phyloP scores from a whole-genome alignment of 2,329 filamentous ascomycete species.

The Tympanopsis confertula region DNA sequence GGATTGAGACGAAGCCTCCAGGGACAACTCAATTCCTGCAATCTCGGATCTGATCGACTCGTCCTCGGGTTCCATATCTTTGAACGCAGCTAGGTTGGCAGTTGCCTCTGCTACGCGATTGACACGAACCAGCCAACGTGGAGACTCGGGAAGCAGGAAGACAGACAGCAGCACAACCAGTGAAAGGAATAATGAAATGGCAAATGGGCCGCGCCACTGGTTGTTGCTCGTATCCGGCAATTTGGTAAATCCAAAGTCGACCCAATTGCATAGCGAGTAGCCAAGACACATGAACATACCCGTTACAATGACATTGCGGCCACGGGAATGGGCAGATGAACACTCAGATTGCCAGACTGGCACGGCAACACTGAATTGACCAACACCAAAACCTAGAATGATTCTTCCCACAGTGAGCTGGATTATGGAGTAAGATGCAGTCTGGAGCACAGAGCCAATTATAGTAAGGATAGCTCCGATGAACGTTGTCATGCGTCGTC shows the following conservation, averaged over 20 bases:
- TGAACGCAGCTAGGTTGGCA: conserved; percentile 22
- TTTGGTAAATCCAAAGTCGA: not conserved
- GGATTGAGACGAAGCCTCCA: conserved; percentile 25
- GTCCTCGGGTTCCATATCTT: conserved; percentile 21
- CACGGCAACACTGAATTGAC: conserved; percentile 1
- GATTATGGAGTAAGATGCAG: not conserved
- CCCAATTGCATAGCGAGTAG: not conserved
- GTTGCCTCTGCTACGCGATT: conserved; percentile 18
- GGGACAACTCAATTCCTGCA: conserved; percentile 31
- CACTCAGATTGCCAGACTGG: conserved; percentile 1
- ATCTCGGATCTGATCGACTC: conserved; percentile 27
- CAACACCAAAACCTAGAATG: not conserved
- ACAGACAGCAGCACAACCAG: conserved; percentile 18
- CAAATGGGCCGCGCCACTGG: conserved; percentile 17
- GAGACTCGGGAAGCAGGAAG: conserved; percentile 21
- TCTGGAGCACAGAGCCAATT: not conserved
- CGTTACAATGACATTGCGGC: not conserved
- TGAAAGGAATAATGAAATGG: conserved; percentile 18
- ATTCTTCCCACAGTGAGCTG: not conserved
- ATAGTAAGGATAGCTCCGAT: not conserved
- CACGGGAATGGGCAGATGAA: not conserved
- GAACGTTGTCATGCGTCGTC: not conserved
- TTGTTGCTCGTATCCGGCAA: not conserved
- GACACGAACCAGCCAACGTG: conserved; percentile 21
- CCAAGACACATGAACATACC: conserved; percentile 1